These are phyloP conservation scores for Myochromella boudieri DNA, from an alignment of 768 basidiomycete species.

Conservation along the genomic window DNA sequence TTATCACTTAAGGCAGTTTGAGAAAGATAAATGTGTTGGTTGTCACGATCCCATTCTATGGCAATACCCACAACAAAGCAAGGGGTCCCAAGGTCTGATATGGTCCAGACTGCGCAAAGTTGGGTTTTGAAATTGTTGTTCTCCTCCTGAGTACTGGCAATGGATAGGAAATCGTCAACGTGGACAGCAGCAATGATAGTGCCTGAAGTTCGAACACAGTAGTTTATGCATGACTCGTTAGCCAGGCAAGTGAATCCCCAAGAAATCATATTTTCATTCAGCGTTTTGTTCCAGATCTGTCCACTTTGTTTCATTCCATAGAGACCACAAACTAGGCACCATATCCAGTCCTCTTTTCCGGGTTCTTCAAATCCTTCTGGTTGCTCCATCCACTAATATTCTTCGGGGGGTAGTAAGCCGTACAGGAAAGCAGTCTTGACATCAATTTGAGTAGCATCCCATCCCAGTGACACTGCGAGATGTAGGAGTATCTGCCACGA, in stretches of 20 bases:
- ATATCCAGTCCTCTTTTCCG: constrained; percentile 23
- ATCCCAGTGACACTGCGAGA: constrained; percentile 30
- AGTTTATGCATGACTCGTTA: constrained; percentile 34
- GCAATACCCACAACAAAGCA: not conserved
- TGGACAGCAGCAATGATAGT: constrained; percentile 30
- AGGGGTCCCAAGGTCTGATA: not conserved
- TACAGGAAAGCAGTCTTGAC: constrained; percentile 13
- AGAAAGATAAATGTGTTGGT: not conserved
- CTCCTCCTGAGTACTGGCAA: not conserved
- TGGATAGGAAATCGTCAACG: constrained; percentile 18
- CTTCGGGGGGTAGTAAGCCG: not conserved
- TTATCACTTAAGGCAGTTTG: not conserved
- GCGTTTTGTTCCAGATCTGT: constrained; percentile 30
- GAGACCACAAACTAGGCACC: constrained; percentile 23
- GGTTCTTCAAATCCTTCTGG: constrained; percentile 28
- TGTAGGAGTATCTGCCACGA: constrained; percentile 35
- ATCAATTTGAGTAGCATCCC: constrained; percentile 34
- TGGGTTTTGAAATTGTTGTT: constrained; percentile 2
- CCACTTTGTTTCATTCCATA: constrained; percentile 41
- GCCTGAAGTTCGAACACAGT: constrained; percentile 5
- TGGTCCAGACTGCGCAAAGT: not conserved
- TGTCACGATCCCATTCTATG: not conserved
- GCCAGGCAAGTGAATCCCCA: constrained; percentile 29
- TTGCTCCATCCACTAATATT: constrained; percentile 14
- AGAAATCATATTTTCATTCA: constrained; percentile 19